Conservation (phyloP, 139 green algal species). For the Volvox reticuliferus region DNA sequence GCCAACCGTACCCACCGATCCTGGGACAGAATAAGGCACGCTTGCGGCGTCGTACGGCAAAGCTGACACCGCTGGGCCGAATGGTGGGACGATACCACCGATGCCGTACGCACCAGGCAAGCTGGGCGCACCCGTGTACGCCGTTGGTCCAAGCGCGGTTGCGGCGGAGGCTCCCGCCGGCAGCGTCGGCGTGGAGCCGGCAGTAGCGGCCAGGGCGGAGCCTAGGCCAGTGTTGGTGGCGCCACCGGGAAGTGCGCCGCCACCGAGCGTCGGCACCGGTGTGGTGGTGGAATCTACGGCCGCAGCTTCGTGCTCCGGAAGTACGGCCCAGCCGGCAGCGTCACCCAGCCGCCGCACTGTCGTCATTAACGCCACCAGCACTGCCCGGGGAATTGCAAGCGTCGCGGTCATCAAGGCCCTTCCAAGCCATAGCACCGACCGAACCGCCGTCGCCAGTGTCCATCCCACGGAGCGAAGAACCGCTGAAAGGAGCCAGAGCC, state of each 20-base stretch:
- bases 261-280: background rate
- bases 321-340: slow-evolving; percentile 31
- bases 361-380: background rate
- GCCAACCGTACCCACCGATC: background rate
- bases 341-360: slow-evolving; percentile 15
- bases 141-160: background rate
- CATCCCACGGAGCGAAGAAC: background rate
- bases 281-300: background rate
- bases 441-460: background rate
- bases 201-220: background rate
- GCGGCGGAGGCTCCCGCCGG: background rate
- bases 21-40: background rate
- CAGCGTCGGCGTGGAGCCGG: slow-evolving; percentile 31
- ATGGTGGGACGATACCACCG: too few relatives aligned
- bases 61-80: background rate
- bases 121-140: background rate
- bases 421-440: background rate
- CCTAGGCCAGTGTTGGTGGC: background rate
- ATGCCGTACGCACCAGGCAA: slow-evolving; percentile 11
- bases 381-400: background rate
- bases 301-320: background rate
- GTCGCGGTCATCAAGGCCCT: background rate
- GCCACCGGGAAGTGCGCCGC: slow-evolving; percentile 4
- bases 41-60: slow-evolving; percentile 7
- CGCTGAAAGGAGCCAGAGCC: background rate